Percentiles rank a stretch among this genome's conserved stretches.
Conservation (phyloP, 495 filamentous ascomycete species). For the Bacidia gigantensis region DNA sequence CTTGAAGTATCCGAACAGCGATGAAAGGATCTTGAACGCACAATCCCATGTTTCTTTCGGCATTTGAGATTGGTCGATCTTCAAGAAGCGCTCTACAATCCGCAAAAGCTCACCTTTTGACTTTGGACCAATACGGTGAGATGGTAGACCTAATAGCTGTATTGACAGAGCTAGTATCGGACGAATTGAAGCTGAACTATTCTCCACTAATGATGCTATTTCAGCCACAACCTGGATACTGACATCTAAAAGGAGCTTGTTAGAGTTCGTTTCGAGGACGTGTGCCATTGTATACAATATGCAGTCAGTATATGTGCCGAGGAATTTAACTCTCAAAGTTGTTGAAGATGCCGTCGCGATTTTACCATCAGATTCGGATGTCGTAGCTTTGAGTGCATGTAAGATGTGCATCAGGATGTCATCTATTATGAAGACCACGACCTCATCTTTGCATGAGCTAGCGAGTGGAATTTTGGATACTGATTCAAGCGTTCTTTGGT, state of each 20-base stretch:
- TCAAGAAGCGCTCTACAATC: constrained; percentile 62
- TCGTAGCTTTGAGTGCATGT: constrained; percentile 19
- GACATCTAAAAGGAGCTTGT: constrained; percentile 57
- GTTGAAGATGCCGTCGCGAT: not conserved
- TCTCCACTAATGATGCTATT: constrained; percentile 54
- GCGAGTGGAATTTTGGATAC: constrained; percentile 58
- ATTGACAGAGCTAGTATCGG: constrained; percentile 61
- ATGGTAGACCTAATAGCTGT: constrained; percentile 73
- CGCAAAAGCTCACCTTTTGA: constrained; percentile 68
- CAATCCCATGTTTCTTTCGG: constrained; percentile 40
- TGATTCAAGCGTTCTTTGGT: constrained; percentile 48
- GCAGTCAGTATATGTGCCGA: constrained; percentile 54
- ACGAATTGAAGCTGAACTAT: constrained; percentile 51
- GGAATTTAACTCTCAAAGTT: constrained; percentile 23
- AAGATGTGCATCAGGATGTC: constrained; percentile 56
- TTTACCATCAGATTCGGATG: constrained; percentile 6
- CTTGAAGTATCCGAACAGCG: constrained; percentile 75
- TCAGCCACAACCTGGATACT: constrained; percentile 64
- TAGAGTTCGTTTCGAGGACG: constrained; percentile 48
- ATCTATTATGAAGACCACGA: constrained; percentile 67
- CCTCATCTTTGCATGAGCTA: constrained; percentile 71
- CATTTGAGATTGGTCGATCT: constrained; percentile 41
- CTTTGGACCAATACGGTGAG: constrained; percentile 62
- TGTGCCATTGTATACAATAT: constrained; percentile 52
- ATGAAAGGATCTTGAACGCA: constrained; percentile 50